Conservation (phyloP, 148 eudicot species). For the Chenopodium suecicum region DNA sequence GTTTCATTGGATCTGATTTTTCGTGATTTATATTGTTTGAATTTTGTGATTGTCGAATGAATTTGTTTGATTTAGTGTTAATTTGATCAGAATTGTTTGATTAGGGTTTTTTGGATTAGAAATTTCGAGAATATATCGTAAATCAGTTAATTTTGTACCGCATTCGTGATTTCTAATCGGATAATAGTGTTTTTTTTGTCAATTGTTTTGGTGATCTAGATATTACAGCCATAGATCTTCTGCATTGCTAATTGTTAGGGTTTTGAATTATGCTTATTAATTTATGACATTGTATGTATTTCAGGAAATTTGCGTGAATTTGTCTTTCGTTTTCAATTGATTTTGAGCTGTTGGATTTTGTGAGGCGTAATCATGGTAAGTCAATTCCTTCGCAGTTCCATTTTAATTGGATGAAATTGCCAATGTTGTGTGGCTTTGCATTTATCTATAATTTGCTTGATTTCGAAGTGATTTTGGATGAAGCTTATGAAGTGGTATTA, state of each 20-base stretch:
- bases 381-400: background rate
- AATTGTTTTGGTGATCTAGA: background rate
- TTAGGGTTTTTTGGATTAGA: background rate
- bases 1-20: background rate
- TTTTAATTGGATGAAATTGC: background rate
- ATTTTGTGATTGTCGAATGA: background rate
- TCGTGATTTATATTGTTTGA: background rate
- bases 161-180: background rate
- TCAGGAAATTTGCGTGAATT: slow-evolving; percentile 1
- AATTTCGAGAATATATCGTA: background rate
- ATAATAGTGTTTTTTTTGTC: background rate
- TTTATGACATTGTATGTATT: background rate
- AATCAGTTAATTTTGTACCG: background rate
- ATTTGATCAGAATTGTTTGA: background rate
- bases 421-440: background rate
- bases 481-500: background rate
- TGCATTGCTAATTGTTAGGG: background rate
- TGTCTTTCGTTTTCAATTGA: background rate
- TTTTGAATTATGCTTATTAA: background rate
- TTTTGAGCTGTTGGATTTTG: background rate
- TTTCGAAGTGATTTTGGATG: background rate
- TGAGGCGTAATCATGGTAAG: slow-evolving; percentile 19
- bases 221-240: background rate
- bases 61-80: background rate
- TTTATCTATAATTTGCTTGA: background rate